These are phyloP conservation scores for Triticum dicoccoides DNA, from an alignment of 176 grass and related monocot genomes.

Conservation along the genomic window DNA sequence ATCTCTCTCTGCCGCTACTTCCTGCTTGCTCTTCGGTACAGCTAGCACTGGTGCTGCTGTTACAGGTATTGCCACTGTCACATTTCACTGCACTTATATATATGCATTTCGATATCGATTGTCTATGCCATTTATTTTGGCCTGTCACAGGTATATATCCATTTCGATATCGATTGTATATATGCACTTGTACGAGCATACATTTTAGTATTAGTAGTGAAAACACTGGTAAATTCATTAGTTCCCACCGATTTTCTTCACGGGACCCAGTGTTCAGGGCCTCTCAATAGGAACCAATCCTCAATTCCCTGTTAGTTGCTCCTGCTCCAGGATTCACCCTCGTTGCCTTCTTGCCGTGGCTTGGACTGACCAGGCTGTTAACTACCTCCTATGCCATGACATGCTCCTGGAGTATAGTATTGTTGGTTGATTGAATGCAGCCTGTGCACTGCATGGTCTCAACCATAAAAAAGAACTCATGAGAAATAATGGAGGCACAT, in stretches of 20 bases:
- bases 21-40: background rate
- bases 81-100: background rate
- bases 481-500: background rate
- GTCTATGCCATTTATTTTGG: too few species aligned
- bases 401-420: background rate
- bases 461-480: background rate
- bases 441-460: background rate
- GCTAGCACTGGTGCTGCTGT: background rate
- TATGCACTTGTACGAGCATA: background rate
- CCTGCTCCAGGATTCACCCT: background rate
- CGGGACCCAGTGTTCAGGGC: background rate
- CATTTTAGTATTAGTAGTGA: background rate
- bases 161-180: background rate
- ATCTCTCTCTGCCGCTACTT: background rate
- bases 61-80: background rate
- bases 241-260: too few species aligned
- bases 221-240: background rate
- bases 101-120: background rate
- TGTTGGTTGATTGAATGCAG: background rate
- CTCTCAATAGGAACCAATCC: too few species aligned
- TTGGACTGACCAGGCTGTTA: background rate
- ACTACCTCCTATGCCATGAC: background rate
- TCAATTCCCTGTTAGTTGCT: background rate
- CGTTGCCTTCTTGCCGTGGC: too few species aligned
- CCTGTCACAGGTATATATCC: too few species aligned